Percentiles rank a stretch among this genome's conserved stretches.
These are phyloP conservation scores for Helichrysum umbraculigerum DNA, from an alignment of 129 eudicot species.

Conservation along the genomic window DNA sequence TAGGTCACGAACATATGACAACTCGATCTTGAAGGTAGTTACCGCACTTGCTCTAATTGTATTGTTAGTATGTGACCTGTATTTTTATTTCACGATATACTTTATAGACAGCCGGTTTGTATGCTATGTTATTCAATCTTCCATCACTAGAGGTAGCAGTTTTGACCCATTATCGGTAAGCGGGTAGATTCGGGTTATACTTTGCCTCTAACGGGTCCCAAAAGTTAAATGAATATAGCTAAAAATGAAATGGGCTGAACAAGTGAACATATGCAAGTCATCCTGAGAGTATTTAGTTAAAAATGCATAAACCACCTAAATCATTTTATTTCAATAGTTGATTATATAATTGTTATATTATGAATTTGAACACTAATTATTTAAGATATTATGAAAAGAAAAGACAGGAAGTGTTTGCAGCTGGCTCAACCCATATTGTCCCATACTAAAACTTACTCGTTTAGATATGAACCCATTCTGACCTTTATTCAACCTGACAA, in stretches of 20 bases:
- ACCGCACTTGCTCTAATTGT: not conserved
- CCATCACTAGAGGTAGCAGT: constrained; percentile 4
- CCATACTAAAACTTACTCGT: too few species aligned
- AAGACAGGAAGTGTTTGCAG: too few species aligned
- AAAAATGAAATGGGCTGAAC: not conserved
- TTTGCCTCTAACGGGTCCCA: not conserved
- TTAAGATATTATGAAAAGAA: too few species aligned
- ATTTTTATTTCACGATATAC: not conserved
- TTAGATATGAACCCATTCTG: too few species aligned
- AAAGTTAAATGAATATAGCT: not conserved
- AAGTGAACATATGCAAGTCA: not conserved
- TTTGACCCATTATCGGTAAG: constrained; percentile 1
- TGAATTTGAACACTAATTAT: too few species aligned
- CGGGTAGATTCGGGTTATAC: not conserved
- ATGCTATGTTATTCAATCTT: constrained; percentile 9
- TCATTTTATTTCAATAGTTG: too few species aligned
- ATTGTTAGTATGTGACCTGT: not conserved
- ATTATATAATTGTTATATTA: too few species aligned
- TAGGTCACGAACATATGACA: constrained; percentile 92
- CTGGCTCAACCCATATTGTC: too few species aligned
- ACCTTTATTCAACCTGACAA: too few species aligned
- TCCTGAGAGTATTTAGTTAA: not conserved
- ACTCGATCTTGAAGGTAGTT: constrained; percentile 70
- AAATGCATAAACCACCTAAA: too few species aligned
- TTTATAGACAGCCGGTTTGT: not conserved